Base-by-base conservation (phyloP, 495 filamentous ascomycete genomes). In the Annulohypoxylon moriforme region DNA sequence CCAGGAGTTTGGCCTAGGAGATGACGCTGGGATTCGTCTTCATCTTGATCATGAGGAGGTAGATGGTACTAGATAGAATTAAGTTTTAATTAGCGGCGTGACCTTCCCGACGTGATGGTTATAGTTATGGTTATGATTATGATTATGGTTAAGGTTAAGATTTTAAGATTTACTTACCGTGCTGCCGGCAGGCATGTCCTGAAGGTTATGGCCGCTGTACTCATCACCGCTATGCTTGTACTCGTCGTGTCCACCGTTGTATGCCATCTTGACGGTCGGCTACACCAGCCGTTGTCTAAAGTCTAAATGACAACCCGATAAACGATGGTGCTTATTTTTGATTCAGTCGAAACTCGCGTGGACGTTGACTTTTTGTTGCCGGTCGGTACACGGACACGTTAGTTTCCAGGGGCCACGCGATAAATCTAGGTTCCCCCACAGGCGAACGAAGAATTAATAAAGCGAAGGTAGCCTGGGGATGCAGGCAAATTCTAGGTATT, bases 11-110 rank as follows among this genome's bases (percentile, higher is more conserved):
- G 83, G 67, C 92, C 87, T 50, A 97, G 86, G 20, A 97, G 87
- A 61, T 91, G 89, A 60, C 86, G 83, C 64, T 92, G 88, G 36
- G 89, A 89, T 79, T 95, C 93, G 76, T 96, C 93, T 60, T 94
- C 92, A 64, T 89, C 87, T 76, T 87, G 85, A 52, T 87, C 82
- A 52, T 74, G 76, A 2, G 81, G 81, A 50, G 86, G 86, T 6
- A 84, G 70, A 74, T 88, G 84, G 67, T 89, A 89, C 81, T 88
- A 81, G 2, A 62, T 63, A 38, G 3, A 20, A 66, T 9, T 27
- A 63, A 60, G 50, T 52, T 47, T 4, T 0, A 31, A 69, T 73
- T 73, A 73, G 65, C 66, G 22, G 56, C 68, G 65, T 58, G 70
- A 57, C 70, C 47, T 57, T 58, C 18, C 63, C 63, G 57, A 63